phyloP scores from a whole-genome alignment of 2,329 filamentous ascomycete species.

The Arachnopeziza araneosa region DNA sequence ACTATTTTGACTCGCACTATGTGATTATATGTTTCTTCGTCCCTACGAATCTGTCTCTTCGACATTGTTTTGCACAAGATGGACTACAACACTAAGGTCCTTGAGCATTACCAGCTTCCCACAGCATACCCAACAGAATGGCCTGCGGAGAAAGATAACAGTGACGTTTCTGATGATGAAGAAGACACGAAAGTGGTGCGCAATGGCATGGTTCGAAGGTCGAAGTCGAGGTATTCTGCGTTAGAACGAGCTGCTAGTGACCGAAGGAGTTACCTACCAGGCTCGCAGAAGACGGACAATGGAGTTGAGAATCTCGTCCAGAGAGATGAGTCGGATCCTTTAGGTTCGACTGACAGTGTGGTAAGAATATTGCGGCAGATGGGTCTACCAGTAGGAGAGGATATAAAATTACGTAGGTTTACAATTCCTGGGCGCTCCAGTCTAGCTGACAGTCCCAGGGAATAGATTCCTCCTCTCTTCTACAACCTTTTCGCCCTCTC shows the following conservation, averaged over 20 bases:
- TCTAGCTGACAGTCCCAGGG: constrained; percentile 39
- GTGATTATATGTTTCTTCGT: background rate
- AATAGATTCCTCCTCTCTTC: constrained; percentile 95
- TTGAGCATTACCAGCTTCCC: constrained; percentile 85
- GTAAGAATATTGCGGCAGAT: constrained; percentile 70
- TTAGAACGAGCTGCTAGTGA: constrained; percentile 71
- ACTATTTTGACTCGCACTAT: background rate
- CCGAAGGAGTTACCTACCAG: constrained; percentile 57
- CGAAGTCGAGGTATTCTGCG: constrained; percentile 77
- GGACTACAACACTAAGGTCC: constrained; percentile 72
- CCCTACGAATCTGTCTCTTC: background rate
- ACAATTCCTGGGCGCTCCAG: background rate
- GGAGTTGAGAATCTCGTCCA: constrained; percentile 75
- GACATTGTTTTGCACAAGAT: constrained; percentile 32
- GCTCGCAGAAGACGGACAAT: constrained; percentile 61
- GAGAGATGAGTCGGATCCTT: constrained; percentile 85
- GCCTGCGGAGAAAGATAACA: constrained; percentile 75
- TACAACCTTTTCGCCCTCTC: constrained; percentile 85
- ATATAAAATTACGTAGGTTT: constrained; percentile 63
- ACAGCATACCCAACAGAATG: constrained; percentile 76
- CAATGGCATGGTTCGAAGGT: constrained; percentile 48
- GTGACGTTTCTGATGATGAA: constrained; percentile 59
- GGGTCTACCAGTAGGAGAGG: constrained; percentile 79
- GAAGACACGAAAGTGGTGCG: constrained; percentile 34
- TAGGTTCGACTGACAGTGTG: constrained; percentile 85